These are phyloP conservation scores for Aleurites moluccanus DNA, from an alignment of 441 rosid genomes.

Conservation along the genomic window DNA sequence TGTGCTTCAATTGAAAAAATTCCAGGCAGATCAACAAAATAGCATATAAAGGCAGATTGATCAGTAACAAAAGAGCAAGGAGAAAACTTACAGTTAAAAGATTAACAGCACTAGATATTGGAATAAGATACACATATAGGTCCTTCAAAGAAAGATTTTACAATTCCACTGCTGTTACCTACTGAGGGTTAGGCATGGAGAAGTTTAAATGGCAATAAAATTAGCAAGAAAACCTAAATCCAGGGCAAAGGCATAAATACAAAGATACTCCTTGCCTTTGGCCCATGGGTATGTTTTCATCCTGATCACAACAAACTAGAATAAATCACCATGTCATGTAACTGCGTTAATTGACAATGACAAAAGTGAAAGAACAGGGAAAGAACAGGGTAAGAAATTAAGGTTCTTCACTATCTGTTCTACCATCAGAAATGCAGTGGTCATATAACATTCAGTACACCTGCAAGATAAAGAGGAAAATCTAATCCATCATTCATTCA, in stretches of 20 bases:
- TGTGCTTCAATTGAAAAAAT: not conserved
- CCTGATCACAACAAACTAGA: conserved; percentile 37
- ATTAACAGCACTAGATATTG: conserved; percentile 9
- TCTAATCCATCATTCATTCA: conserved; percentile 13
- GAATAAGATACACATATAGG: conserved; percentile 6
- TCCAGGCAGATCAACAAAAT: not conserved
- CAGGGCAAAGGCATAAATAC: conserved; percentile 52
- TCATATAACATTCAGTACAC: conserved; percentile 38
- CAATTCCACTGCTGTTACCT: conserved; percentile 35
- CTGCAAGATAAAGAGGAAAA: conserved; percentile 40
- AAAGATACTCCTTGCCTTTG: conserved; percentile 46
- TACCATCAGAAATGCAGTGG: conserved; percentile 40
- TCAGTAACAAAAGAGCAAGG: not conserved
- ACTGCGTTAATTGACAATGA: conserved; percentile 50
- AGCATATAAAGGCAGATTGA: not conserved
- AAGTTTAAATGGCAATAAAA: conserved; percentile 26
- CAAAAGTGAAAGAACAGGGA: conserved; percentile 25
- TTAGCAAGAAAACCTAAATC: conserved; percentile 37
- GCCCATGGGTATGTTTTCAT: conserved; percentile 45
- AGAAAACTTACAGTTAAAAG: not conserved
- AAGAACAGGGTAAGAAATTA: conserved; percentile 22
- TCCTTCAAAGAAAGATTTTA: conserved; percentile 22
- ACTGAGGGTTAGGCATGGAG: conserved; percentile 40
- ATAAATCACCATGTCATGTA: conserved; percentile 41
- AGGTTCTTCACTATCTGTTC: conserved; percentile 49